phyloP scores from a whole-genome alignment of 352 stramenopile species.

The Phytophthora multivora region DNA sequence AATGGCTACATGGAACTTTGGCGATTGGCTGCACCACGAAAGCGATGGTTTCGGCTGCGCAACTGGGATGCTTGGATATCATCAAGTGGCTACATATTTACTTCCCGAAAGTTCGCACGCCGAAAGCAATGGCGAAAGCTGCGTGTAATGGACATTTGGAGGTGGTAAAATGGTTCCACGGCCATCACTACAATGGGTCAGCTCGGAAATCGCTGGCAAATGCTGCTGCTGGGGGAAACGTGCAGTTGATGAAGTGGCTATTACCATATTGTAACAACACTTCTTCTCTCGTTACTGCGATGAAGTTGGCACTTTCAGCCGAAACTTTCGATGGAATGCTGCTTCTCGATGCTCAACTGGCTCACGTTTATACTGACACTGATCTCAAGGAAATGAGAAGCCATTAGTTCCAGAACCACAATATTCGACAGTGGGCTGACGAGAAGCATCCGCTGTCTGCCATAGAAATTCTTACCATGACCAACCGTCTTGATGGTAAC shows the following conservation, averaged over 20 bases:
- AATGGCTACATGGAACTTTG: not conserved
- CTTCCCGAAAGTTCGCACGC: not conserved
- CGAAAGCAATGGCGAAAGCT: not conserved
- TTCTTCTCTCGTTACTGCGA: not conserved
- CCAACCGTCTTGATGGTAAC: too few species aligned
- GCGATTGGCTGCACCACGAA: not conserved
- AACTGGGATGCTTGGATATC: not conserved
- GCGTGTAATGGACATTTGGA: constrained; percentile 1
- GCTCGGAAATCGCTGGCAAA: too few species aligned
- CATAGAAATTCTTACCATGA: too few species aligned
- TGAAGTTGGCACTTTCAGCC: not conserved
- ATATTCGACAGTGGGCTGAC: not conserved
- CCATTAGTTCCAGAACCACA: not conserved
- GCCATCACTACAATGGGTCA: not conserved
- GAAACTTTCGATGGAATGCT: not conserved
- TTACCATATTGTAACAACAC: too few species aligned
- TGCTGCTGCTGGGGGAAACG: too few species aligned
- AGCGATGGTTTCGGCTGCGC: not conserved
- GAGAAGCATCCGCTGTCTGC: too few species aligned
- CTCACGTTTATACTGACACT: not conserved
- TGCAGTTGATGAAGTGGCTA: too few species aligned
- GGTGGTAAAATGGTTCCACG: constrained; percentile 1
- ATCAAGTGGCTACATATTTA: not conserved
- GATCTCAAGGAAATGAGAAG: not conserved
- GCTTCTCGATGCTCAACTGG: not conserved